Evolutionary conservation across 2,329 filamentous ascomycete species (phyloP).

Genomic region (Colletotrichum scovillei): DNA sequence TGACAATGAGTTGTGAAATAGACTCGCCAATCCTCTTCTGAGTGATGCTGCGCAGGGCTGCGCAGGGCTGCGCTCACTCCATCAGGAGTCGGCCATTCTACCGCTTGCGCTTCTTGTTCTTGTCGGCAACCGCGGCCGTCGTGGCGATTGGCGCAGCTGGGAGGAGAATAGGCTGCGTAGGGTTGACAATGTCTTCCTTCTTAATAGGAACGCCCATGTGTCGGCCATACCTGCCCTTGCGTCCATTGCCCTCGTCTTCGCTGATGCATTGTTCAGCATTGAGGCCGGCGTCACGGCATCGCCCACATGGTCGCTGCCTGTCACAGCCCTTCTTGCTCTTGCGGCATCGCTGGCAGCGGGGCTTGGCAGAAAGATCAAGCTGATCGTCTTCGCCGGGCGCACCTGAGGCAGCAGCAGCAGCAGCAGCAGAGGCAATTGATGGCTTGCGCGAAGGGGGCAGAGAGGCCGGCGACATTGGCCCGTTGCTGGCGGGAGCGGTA

Average conservation of each 20-base stretch:
- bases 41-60: not conserved
- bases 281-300: constrained; percentile 96
- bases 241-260: constrained; percentile 96
- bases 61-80: not conserved
- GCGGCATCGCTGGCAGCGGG: constrained; percentile 95
- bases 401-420: constrained; percentile 54
- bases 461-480: constrained; percentile 73
- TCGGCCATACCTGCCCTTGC: constrained; percentile 89
- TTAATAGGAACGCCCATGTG: constrained; percentile 76
- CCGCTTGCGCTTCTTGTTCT: constrained; percentile 73
- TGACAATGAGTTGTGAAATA: not conserved
- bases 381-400: constrained; percentile 86
- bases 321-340: constrained; percentile 99
- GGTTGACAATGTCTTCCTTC: constrained; percentile 61
- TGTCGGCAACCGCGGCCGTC: constrained; percentile 54
- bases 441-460: constrained; percentile 81
- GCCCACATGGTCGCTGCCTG: constrained; percentile 91
- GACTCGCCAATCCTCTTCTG: not conserved
- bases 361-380: constrained; percentile 93
- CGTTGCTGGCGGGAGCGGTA: constrained; percentile 40
- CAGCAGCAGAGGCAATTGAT: constrained; percentile 71
- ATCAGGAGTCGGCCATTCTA: constrained; percentile 43
- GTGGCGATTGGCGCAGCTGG: constrained; percentile 57
- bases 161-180: constrained; percentile 51
- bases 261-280: constrained; percentile 94